Evolutionary conservation across 2,329 filamentous ascomycete species (phyloP).

Genomic region (Hypomyces rosellus): DNA sequence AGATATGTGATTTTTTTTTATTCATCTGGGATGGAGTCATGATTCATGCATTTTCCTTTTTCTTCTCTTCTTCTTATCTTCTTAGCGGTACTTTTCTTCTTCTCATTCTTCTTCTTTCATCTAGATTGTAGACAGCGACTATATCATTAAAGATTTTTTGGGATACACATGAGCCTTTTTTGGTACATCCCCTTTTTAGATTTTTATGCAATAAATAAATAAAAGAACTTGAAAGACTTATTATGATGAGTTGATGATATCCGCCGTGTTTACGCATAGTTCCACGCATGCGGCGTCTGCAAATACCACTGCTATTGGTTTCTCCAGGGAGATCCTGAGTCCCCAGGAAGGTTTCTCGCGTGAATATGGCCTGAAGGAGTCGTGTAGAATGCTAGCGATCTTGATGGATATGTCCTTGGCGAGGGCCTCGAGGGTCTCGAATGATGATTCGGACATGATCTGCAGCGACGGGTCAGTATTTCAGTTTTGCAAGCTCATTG

Average conservation of each 20-base stretch:
- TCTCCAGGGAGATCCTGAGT: slow-evolving; percentile 58
- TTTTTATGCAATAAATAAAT: neutral
- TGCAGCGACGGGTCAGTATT: slow-evolving; percentile 19
- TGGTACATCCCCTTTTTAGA: neutral
- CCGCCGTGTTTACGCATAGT: slow-evolving; percentile 23
- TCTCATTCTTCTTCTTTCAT: neutral
- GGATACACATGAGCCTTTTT: neutral
- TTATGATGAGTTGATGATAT: neutral
- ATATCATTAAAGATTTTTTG: neutral
- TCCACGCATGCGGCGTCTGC: slow-evolving; percentile 67
- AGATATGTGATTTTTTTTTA: neutral
- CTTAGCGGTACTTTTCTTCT: neutral
- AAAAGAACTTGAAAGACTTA: neutral
- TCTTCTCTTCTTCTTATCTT: neutral
- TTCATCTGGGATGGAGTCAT: neutral
- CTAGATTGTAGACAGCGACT: neutral
- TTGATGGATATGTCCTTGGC: slow-evolving; percentile 41
- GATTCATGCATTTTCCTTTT: neutral
- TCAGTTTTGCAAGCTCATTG: neutral
- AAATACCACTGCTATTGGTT: slow-evolving; percentile 66
- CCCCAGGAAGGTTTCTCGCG: slow-evolving; percentile 34
- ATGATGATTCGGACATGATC: slow-evolving; percentile 50
- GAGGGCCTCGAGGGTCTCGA: slow-evolving; percentile 58
- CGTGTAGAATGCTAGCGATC: slow-evolving; percentile 39
- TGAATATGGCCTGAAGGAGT: slow-evolving; percentile 9